Percentiles rank a stretch among this genome's conserved stretches.
phyloP scores from a whole-genome alignment of 345 rosid genomes.

The Eucalyptus polyanthemos region DNA sequence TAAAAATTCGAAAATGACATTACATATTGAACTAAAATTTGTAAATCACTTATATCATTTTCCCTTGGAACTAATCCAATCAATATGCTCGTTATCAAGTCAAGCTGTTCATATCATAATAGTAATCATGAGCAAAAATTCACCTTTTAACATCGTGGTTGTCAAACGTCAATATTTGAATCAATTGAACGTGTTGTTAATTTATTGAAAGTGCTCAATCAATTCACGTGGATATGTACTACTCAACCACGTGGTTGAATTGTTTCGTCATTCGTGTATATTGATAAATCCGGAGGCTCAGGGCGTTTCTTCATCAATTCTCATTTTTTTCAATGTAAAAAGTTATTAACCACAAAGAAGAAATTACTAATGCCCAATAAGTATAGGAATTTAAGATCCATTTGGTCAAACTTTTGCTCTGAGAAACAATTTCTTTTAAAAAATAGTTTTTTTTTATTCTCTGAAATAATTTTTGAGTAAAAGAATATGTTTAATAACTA shows the following conservation, averaged over 20 bases:
- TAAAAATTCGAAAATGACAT: fast-evolving
- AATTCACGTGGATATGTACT: background rate
- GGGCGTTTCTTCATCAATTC: background rate
- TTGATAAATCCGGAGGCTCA: too few relatives aligned
- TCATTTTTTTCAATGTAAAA: background rate
- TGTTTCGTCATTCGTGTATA: too few relatives aligned
- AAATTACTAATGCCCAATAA: too few relatives aligned
- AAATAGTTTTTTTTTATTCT: too few relatives aligned
- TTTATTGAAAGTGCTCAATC: background rate
- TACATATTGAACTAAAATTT: fast-evolving
- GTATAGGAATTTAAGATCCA: fast-evolving
- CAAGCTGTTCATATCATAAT: background rate
- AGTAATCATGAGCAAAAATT: background rate
- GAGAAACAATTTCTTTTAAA: fast-evolving
- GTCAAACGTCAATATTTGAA: background rate
- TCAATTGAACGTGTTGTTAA: fast-evolving
- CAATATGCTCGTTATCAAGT: background rate
- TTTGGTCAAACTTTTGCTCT: fast-evolving
- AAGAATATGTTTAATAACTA: fast-evolving
- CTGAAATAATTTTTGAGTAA: fast-evolving
- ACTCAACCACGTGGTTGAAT: too few relatives aligned
- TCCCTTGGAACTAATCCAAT: background rate
- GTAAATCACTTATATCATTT: background rate
- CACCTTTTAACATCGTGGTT: background rate
- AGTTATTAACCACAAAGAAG: background rate